A percentile compares a stretch with the other conserved stretches of the same genome.
phyloP scores from a whole-genome alignment of 2,329 filamentous ascomycete species.

The Tolypocladium tundrense region DNA sequence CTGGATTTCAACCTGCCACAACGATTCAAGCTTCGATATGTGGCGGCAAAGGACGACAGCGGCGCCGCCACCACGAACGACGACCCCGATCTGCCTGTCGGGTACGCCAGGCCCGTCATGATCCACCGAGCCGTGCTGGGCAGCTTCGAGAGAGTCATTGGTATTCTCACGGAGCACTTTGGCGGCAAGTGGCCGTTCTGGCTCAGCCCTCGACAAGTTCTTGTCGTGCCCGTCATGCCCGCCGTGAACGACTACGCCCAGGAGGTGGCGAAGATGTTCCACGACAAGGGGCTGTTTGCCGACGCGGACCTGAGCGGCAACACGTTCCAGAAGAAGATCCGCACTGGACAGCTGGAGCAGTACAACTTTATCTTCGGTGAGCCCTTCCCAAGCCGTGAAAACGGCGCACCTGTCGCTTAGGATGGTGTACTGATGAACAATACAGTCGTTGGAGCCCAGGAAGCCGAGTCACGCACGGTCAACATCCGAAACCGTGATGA shows the following conservation, averaged over 20 bases:
- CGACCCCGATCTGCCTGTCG: conserved; percentile 45
- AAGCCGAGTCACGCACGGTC: conserved; percentile 48
- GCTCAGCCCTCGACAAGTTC: conserved; percentile 73
- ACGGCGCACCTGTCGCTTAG: not conserved
- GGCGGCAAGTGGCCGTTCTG: conserved; percentile 85
- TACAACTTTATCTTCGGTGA: conserved; percentile 76
- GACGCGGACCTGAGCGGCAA: conserved; percentile 53
- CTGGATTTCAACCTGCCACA: conserved; percentile 71
- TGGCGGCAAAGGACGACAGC: conserved; percentile 41
- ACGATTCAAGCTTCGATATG: conserved; percentile 30
- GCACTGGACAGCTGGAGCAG: conserved; percentile 67
- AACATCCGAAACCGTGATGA: conserved; percentile 57
- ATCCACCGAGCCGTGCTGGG: conserved; percentile 75
- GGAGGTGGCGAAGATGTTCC: conserved; percentile 61
- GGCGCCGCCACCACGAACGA: conserved; percentile 31
- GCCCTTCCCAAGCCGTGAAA: conserved; percentile 9
- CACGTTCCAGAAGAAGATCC: conserved; percentile 84
- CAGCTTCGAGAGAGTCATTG: conserved; percentile 57
- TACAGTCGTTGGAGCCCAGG: conserved; percentile 50
- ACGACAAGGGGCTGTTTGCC: conserved; percentile 56
- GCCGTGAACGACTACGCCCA: conserved; percentile 70
- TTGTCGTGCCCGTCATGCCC: conserved; percentile 52
- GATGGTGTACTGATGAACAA: conserved; percentile 6
- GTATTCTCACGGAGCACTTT: conserved; percentile 75
- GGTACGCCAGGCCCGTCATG: conserved; percentile 75